Percentiles rank a stretch among this genome's conserved stretches.
phyloP scores from a whole-genome alignment of 345 rosid genomes.

The Acer yangbiense region DNA sequence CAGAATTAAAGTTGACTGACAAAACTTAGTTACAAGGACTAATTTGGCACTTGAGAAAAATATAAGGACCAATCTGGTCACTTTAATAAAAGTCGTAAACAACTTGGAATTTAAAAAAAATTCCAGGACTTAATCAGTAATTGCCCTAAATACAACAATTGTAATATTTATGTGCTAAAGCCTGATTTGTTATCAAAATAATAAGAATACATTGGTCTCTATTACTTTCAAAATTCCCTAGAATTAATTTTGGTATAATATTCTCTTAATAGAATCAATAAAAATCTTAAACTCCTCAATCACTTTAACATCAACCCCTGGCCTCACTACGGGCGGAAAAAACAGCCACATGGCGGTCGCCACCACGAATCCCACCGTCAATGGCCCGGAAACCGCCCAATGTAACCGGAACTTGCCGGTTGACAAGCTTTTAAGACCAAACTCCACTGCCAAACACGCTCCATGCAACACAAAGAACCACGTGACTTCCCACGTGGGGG shows the following conservation, averaged over 20 bases:
- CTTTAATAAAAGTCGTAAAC: too few species aligned
- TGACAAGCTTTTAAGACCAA: conserved; percentile 24
- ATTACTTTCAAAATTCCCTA: background rate
- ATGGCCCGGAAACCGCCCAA: conserved; percentile 18
- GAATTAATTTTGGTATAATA: background rate
- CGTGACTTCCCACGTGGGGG: conserved; percentile 41
- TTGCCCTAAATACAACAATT: too few species aligned
- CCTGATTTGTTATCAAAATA: too few species aligned
- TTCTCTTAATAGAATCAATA: conserved; percentile 11
- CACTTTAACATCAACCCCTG: conserved; percentile 14
- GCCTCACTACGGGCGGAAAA: conserved; percentile 35
- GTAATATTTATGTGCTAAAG: too few species aligned
- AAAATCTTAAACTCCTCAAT: conserved; percentile 22
- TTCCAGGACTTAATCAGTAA: too few species aligned
- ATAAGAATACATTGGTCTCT: background rate
- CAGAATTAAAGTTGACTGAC: too few species aligned
- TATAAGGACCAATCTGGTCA: too few species aligned
- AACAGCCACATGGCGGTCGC: conserved; percentile 43
- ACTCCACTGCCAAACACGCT: conserved; percentile 32
- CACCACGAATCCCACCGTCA: conserved; percentile 41
- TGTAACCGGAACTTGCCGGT: conserved; percentile 23
- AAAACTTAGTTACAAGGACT: too few species aligned
- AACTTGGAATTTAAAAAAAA: too few species aligned
- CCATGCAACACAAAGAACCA: conserved; percentile 44
- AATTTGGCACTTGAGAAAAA: too few species aligned